These are phyloP conservation scores for Bipolaris bicolor DNA, from an alignment of 2,329 filamentous ascomycete species.

Conservation along the genomic window DNA sequence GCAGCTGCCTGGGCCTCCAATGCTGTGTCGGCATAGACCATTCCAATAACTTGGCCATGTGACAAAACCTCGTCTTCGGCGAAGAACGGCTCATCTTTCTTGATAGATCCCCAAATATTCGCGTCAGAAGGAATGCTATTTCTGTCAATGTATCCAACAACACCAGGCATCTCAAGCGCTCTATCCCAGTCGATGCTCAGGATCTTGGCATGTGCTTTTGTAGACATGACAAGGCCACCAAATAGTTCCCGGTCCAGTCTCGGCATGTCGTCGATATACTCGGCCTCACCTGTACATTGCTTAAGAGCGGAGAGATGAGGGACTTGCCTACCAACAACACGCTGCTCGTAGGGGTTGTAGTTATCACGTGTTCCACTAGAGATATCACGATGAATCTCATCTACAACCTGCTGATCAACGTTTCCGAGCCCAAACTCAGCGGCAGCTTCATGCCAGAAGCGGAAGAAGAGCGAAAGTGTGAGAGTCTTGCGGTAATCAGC, in stretches of 20 bases:
- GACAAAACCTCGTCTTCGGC: constrained; percentile 86
- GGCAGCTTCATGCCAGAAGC: constrained; percentile 92
- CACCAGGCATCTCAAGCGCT: constrained; percentile 84
- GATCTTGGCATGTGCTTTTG: constrained; percentile 85
- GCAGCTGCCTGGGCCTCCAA: constrained; percentile 79
- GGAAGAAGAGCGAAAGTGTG: constrained; percentile 90
- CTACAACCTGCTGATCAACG: constrained; percentile 72
- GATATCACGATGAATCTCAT: constrained; percentile 82
- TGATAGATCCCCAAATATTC: constrained; percentile 90
- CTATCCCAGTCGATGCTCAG: constrained; percentile 75
- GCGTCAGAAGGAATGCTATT: constrained; percentile 77
- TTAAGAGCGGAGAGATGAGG: constrained; percentile 89
- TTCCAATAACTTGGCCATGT: constrained; percentile 86
- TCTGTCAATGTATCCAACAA: constrained; percentile 82
- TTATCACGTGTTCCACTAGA: constrained; percentile 80
- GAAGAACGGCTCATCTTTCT: constrained; percentile 84
- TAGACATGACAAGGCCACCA: constrained; percentile 84
- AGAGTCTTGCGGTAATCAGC: constrained; percentile 90
- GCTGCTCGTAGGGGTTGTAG: constrained; percentile 78
- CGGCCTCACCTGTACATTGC: constrained; percentile 89
- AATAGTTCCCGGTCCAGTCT: constrained; percentile 83
- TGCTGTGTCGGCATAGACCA: constrained; percentile 81
- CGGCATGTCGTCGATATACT: constrained; percentile 94
- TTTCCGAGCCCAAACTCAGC: constrained; percentile 62
- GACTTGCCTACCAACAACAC: constrained; percentile 80